Evolutionary conservation across 495 filamentous ascomycete genomes (phyloP).

Genomic region (Aspergillus nidulans): DNA sequence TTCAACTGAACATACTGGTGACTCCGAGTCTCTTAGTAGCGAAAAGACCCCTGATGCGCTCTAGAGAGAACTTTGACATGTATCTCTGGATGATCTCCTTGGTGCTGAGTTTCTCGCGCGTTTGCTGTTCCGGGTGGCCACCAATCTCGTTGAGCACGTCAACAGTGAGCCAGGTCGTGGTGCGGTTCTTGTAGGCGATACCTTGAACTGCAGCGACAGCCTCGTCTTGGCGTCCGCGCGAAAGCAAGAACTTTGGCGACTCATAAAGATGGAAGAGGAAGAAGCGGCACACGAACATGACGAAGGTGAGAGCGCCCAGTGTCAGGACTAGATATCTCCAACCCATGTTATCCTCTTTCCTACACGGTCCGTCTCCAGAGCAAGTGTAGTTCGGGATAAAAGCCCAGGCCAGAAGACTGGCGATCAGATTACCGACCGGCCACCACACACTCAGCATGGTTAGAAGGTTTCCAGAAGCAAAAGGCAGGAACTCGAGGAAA

Average conservation of each 20-base stretch:
- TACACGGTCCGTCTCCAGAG: conserved; percentile 37
- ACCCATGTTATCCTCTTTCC: conserved; percentile 62
- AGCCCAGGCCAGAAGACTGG: conserved; percentile 52
- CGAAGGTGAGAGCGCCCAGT: conserved; percentile 66
- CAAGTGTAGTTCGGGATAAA: conserved; percentile 53
- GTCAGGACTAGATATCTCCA: conserved; percentile 76
- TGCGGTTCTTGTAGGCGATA: conserved; percentile 50
- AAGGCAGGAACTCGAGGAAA: conserved; percentile 57
- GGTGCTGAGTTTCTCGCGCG: conserved; percentile 32
- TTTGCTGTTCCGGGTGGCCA: conserved; percentile 35
- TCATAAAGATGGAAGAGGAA: conserved; percentile 75
- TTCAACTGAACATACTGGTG: conserved; percentile 29
- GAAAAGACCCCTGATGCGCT: conserved; percentile 53
- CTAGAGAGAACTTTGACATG: conserved; percentile 51
- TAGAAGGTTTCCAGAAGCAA: conserved; percentile 47
- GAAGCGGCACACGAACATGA: conserved; percentile 67
- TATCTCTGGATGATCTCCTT: conserved; percentile 46
- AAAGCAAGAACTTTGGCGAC: conserved; percentile 76
- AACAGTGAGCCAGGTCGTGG: conserved; percentile 49
- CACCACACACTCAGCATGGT: conserved; percentile 58
- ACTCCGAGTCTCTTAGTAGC: conserved; percentile 45
- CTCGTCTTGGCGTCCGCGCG: conserved; percentile 63
- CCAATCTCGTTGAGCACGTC: conserved; percentile 53
- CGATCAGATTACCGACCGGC: conserved; percentile 55
- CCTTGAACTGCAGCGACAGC: conserved; percentile 67